A percentile compares a stretch with the other conserved stretches of the same genome.
phyloP scores from a whole-genome alignment of 164 flowering plant genomes.

The Berberis thunbergii region DNA sequence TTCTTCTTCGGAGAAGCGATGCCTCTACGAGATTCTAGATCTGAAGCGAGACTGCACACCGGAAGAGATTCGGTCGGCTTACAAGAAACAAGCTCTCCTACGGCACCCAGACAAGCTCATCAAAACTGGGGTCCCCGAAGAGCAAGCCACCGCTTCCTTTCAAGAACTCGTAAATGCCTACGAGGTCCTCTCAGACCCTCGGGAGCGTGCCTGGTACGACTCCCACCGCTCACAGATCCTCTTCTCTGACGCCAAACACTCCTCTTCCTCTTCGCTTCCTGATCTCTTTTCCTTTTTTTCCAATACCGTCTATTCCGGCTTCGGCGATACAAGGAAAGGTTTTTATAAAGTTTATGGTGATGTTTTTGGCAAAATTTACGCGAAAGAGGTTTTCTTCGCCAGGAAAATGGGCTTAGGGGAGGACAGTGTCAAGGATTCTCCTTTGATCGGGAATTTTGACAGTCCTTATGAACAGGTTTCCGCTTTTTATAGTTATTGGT shows the following conservation, averaged over 20 bases:
- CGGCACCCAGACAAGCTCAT: slow-evolving; percentile 95
- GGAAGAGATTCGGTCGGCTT: slow-evolving; percentile 84
- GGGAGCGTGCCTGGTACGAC: slow-evolving; percentile 91
- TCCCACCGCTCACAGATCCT: slow-evolving; percentile 94
- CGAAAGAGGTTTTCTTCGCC: slow-evolving; percentile 50
- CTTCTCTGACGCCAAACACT: slow-evolving; percentile 34
- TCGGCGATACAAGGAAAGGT: slow-evolving; percentile 45
- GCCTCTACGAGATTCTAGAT: slow-evolving; percentile 82
- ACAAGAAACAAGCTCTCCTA: slow-evolving; percentile 70
- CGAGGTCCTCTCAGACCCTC: slow-evolving; percentile 85
- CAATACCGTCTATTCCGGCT: slow-evolving; percentile 61
- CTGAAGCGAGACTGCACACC: slow-evolving; percentile 41
- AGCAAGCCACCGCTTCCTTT: slow-evolving; percentile 74
- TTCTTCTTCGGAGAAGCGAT: slow-evolving; percentile 16
- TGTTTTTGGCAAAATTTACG: slow-evolving; percentile 44
- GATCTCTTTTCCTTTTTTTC: slow-evolving; percentile 56
- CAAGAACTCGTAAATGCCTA: slow-evolving; percentile 89
- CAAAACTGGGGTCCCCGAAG: slow-evolving; percentile 49
- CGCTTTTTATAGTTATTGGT: slow-evolving; percentile 82
- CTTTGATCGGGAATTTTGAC: slow-evolving; percentile 72
- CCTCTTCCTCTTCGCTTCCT: slow-evolving; percentile 20
- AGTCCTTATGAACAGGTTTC: slow-evolving; percentile 66
- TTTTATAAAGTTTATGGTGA: slow-evolving; percentile 76
- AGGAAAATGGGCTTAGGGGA: slow-evolving; percentile 42
- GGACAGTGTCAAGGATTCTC: slow-evolving; percentile 58